Evolutionary conservation across 331 rosid species (phyloP).

Genomic region (Erythrophleum ivorense): DNA sequence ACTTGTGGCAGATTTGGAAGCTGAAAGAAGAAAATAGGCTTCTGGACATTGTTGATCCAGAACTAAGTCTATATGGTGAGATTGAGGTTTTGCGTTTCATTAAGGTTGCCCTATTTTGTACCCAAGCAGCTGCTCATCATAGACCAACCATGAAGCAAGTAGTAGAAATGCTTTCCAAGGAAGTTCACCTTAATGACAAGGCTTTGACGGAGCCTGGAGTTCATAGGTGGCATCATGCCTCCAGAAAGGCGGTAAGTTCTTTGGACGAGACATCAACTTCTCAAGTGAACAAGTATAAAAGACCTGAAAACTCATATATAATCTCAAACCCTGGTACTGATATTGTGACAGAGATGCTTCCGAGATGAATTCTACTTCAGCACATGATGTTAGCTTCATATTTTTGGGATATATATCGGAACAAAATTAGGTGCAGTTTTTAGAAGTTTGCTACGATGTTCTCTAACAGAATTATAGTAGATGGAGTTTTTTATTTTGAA

Average conservation of each 20-base stretch:
- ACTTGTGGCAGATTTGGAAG: constrained; percentile 70
- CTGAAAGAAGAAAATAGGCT: constrained; percentile 70
- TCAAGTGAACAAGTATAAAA: constrained; percentile 46
- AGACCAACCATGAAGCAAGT: constrained; percentile 90
- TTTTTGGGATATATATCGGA: neutral
- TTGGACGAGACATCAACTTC: constrained; percentile 55
- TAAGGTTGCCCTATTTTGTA: constrained; percentile 80
- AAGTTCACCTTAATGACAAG: constrained; percentile 72
- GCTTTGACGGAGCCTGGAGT: constrained; percentile 71
- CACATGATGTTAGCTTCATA: neutral
- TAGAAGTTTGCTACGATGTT: neutral
- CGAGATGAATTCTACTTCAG: constrained; percentile 49
- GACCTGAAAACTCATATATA: constrained; percentile 36
- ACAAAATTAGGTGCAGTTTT: neutral
- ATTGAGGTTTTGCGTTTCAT: constrained; percentile 68
- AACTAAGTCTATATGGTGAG: constrained; percentile 54
- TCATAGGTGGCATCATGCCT: constrained; percentile 46
- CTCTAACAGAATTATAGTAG: neutral
- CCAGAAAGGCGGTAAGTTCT: constrained; percentile 27
- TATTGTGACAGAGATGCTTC: constrained; percentile 56
- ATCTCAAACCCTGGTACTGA: constrained; percentile 44
- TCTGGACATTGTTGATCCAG: constrained; percentile 74
- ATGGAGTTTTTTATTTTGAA: no score
- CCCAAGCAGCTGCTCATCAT: constrained; percentile 71
- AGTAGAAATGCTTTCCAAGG: constrained; percentile 79